A percentile compares a stretch with the other conserved stretches of the same genome.
Evolutionary conservation across 2,329 filamentous ascomycete species (phyloP).

Genomic region (Pseudogymnoascus sp.): DNA sequence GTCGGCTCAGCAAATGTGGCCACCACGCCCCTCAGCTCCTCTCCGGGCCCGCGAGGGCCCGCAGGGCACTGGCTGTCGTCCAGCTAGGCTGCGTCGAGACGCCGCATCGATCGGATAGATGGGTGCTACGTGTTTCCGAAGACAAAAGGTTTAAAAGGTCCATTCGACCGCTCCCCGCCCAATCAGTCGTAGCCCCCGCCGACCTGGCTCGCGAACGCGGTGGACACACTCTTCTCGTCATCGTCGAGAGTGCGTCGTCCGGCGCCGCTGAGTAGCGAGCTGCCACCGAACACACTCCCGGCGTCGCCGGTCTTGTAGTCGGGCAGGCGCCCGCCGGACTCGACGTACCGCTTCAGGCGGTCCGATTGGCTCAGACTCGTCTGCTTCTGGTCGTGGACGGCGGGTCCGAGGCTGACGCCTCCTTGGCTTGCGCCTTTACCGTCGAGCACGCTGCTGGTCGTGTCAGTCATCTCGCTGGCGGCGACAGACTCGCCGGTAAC

Average conservation of each 20-base stretch:
- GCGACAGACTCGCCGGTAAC: conserved; percentile 88
- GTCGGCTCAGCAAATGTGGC: conserved; percentile 8
- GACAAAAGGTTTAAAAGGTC: conserved; percentile 5
- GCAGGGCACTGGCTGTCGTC: conserved; percentile 5
- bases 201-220: conserved; percentile 92
- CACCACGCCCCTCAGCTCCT: conserved; percentile 4
- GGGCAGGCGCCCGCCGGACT: conserved; percentile 65
- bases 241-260: conserved; percentile 60
- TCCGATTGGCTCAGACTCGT: conserved; percentile 75
- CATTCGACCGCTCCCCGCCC: conserved; percentile 10
- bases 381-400: conserved; percentile 52
- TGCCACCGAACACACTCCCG: conserved; percentile 60
- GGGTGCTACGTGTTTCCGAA: conserved; percentile 10
- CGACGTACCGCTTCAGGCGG: conserved; percentile 88
- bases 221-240: conserved; percentile 92
- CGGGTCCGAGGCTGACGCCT: conserved; percentile 64
- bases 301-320: conserved; percentile 46
- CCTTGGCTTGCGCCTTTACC: conserved; percentile 73
- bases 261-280: conserved; percentile 35
- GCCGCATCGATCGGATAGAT: conserved; percentile 9
- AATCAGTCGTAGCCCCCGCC: conserved; percentile 42
- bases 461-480: conserved; percentile 82
- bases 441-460: conserved; percentile 69
- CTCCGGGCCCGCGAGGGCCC: conserved; percentile 2
- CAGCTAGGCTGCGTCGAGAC: conserved; percentile 8